A percentile compares a stretch with the other conserved stretches of the same genome.
These are phyloP conservation scores for Aspergillus carlsbadensis DNA, from an alignment of 495 filamentous ascomycete species.

Conservation along the genomic window DNA sequence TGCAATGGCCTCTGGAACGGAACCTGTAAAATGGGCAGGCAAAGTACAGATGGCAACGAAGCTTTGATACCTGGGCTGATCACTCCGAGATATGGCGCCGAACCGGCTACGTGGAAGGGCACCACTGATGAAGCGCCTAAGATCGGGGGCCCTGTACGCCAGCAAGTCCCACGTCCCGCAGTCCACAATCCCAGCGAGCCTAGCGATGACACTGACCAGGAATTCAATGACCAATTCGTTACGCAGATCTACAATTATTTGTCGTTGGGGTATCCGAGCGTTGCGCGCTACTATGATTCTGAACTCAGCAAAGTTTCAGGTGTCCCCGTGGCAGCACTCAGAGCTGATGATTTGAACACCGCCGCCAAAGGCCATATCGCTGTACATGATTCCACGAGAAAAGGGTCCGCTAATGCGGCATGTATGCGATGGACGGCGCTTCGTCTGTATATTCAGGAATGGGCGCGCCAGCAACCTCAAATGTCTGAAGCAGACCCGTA, in stretches of 20 bases:
- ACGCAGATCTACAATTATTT: slow-evolving; percentile 97
- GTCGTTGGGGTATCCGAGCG: slow-evolving; percentile 82
- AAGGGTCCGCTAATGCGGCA: slow-evolving; percentile 37
- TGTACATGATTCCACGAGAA: slow-evolving; percentile 40
- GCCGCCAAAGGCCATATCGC: slow-evolving; percentile 68
- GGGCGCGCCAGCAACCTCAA: slow-evolving; percentile 74
- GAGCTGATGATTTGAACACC: slow-evolving; percentile 67
- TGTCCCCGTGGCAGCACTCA: slow-evolving; percentile 62
- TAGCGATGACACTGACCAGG: slow-evolving; percentile 55
- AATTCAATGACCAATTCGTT: slow-evolving; percentile 81
- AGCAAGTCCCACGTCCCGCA: not conserved
- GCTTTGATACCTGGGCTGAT: slow-evolving; percentile 5
- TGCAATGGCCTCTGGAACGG: slow-evolving; percentile 69
- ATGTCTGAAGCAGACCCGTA: slow-evolving; percentile 53
- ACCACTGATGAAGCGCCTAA: not conserved
- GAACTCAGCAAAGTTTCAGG: slow-evolving; percentile 78
- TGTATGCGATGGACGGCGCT: slow-evolving; percentile 80
- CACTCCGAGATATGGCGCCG: slow-evolving; percentile 19
- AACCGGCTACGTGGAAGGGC: not conserved
- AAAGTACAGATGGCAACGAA: slow-evolving; percentile 5
- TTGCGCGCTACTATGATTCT: slow-evolving; percentile 76
- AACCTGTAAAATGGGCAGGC: slow-evolving; percentile 34
- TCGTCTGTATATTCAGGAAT: slow-evolving; percentile 76
- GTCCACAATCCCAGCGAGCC: slow-evolving; percentile 35
- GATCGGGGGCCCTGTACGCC: not conserved